Percentiles rank a stretch among this genome's conserved stretches.
These are phyloP conservation scores for Cyberlindnera samutprakarnensis DNA, from an alignment of 805 yeast species.

Conservation along the genomic window DNA sequence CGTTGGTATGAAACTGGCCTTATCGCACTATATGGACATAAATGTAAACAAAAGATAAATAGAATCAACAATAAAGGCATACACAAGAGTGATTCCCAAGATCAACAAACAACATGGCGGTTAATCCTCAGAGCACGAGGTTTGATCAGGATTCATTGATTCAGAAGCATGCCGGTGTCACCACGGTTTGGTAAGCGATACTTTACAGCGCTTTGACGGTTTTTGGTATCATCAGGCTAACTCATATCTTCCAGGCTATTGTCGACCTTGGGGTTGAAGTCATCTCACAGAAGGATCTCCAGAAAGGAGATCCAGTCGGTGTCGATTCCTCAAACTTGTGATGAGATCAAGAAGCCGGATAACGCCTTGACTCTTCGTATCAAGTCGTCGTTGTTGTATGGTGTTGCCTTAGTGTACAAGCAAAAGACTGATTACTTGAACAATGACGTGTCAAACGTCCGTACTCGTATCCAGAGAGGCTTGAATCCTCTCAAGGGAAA, in stretches of 20 bases:
- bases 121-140: slow-evolving; percentile 4
- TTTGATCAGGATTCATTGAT: slow-evolving; percentile 18
- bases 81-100: too few species aligned
- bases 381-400: slow-evolving; percentile 36
- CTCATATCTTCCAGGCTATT: slow-evolving; percentile 19
- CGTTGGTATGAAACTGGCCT: slow-evolving; percentile 7
- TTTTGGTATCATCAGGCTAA: not conserved
- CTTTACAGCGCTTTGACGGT: not conserved
- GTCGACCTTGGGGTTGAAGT: slow-evolving; percentile 34
- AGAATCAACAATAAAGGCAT: too few species aligned
- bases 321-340: slow-evolving; percentile 38
- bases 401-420: slow-evolving; percentile 38
- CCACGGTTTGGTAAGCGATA: slow-evolving; percentile 22
- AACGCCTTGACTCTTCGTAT: slow-evolving; percentile 23
- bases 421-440: slow-evolving; percentile 41
- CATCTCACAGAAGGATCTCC: slow-evolving; percentile 22
- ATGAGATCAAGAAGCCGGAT: slow-evolving; percentile 18
- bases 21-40: not conserved
- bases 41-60: too few species aligned
- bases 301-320: slow-evolving; percentile 28
- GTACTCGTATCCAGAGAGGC: slow-evolving; percentile 20
- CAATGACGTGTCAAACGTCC: slow-evolving; percentile 16
- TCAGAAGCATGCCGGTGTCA: slow-evolving; percentile 20
- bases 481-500: slow-evolving; percentile 6
- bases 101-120: not conserved